Base-by-base conservation (phyloP, 1,284 basidiomycete genomes). In the Ganoderma boninense region DNA sequence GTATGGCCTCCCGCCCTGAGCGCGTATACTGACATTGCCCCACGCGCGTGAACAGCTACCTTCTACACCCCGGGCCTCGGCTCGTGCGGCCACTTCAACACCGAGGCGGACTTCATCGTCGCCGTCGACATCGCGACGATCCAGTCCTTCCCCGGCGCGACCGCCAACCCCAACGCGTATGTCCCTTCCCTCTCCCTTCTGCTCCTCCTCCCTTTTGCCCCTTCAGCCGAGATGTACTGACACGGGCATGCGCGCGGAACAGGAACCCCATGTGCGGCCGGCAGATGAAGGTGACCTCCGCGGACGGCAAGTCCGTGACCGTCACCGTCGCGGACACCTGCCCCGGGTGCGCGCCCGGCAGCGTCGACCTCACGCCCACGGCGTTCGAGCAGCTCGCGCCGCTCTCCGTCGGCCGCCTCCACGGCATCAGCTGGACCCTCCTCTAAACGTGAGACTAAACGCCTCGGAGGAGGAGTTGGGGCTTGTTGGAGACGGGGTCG, bases 241-340 rank as follows among this genome's bases (percentile, higher is more conserved):
- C 62, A 52, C 65, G 38, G n/a, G n/a, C 20, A 11, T 23, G 20
- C n/a, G n/a, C 49, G 29, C 14, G 16, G 26, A 14, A 57, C 14
- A 74, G 73, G 32, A 83, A 83, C 78, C 81, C 82, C 18, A 80
- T 84, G 42, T 82, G 82, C 71, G 76, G 77, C 38, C 77, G 77
- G 73, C 73, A 76, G 66, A 73, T 82, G 79, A 79, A 77, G 73
- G 66, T 67, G 49, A 72, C 71, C 16, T 62, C 35, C 40, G 60
- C 68, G 40, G 66, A 78, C 46, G 81, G 82, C 40, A 81, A 81
- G 38, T 79, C 81, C 6, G 77, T 84, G 62, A 76, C 74, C 2
- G 86, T 83, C 2, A 77, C 77, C 8, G 82, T 87, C 26, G 80
- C 80, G 5, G 86, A 88, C 76, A 71, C 80, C 23, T 87, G 87